Conservation (phyloP, 2,329 filamentous ascomycete genomes). For the Onygenales sp. region DNA sequence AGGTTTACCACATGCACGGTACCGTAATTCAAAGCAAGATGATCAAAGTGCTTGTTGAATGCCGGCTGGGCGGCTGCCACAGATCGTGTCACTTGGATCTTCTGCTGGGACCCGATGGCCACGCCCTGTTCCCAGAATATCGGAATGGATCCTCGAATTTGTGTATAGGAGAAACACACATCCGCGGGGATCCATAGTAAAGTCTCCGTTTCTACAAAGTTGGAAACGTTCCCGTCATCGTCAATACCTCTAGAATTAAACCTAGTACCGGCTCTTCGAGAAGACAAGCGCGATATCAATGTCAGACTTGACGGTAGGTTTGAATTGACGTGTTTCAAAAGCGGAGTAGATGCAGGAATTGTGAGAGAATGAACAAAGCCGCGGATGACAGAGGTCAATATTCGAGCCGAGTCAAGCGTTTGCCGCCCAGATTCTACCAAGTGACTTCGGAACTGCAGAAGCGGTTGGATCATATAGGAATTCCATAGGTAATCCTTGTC, state of each 20-base stretch:
- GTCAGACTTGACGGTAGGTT: constrained; percentile 78
- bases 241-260: constrained; percentile 98
- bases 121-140: constrained; percentile 95
- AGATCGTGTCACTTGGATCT: constrained; percentile 83
- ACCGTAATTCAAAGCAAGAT: constrained; percentile 78
- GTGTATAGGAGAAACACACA: constrained; percentile 84
- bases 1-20: constrained; percentile 89
- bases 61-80: constrained; percentile 85
- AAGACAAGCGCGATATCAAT: constrained; percentile 84
- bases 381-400: constrained; percentile 86
- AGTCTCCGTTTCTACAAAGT: constrained; percentile 97
- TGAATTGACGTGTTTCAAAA: constrained; percentile 54
- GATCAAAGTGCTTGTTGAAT: constrained; percentile 89
- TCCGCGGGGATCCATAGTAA: constrained; percentile 73
- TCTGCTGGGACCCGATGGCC: constrained; percentile 84
- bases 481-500: constrained; percentile 96
- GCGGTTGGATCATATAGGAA: constrained; percentile 91
- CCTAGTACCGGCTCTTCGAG: constrained; percentile 78
- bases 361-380: constrained; percentile 84
- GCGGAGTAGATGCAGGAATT: constrained; percentile 66
- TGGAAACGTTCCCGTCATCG: constrained; percentile 93
- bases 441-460: constrained; percentile 79
- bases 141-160: constrained; percentile 85
- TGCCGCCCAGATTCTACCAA: constrained; percentile 65
- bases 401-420: constrained; percentile 73